Evolutionary conservation across 495 filamentous ascomycete genomes (phyloP).

Genomic region (Penicillium riverlandense): DNA sequence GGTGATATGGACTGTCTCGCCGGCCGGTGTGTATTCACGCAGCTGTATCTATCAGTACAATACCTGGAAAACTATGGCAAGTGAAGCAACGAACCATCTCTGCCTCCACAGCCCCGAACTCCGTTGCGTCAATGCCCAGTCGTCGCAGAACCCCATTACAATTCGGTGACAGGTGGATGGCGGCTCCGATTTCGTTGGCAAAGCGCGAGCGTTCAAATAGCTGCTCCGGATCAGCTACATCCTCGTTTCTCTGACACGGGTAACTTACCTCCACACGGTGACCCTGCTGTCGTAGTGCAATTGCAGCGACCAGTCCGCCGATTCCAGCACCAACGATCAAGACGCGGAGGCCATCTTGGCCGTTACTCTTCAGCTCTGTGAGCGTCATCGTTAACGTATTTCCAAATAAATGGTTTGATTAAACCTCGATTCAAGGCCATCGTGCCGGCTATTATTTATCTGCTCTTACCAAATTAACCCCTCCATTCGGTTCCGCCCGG

Average conservation of each 20-base stretch:
- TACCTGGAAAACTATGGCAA: not conserved
- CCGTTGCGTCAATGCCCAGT: slow-evolving; percentile 31
- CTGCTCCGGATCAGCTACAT: slow-evolving; percentile 13
- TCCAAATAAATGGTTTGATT: too few species aligned
- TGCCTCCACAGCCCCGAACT: slow-evolving; percentile 28
- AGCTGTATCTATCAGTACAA: slow-evolving; percentile 11
- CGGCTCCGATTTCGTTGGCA: slow-evolving; percentile 49
- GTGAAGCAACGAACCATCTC: slow-evolving; percentile 12
- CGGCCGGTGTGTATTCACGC: slow-evolving; percentile 23
- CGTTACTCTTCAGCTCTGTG: slow-evolving; percentile 4
- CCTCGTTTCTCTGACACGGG: too few species aligned
- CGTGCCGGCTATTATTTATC: not conserved
- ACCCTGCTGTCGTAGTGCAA: slow-evolving; percentile 45
- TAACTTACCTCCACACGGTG: slow-evolving; percentile 40
- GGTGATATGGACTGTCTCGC: slow-evolving; percentile 24
- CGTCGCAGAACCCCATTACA: slow-evolving; percentile 39
- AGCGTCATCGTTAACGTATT: slow-evolving; percentile 4
- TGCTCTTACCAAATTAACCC: not conserved
- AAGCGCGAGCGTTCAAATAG: slow-evolving; percentile 48
- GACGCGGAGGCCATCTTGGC: slow-evolving; percentile 22
- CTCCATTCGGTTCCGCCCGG: not conserved
- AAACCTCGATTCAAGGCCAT: too few species aligned
- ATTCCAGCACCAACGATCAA: slow-evolving; percentile 53
- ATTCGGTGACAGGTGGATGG: slow-evolving; percentile 49
- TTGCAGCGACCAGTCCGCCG: slow-evolving; percentile 46